Base-by-base conservation (phyloP, 2,329 filamentous ascomycete genomes). In the Fonsecaea pugnacius region DNA sequence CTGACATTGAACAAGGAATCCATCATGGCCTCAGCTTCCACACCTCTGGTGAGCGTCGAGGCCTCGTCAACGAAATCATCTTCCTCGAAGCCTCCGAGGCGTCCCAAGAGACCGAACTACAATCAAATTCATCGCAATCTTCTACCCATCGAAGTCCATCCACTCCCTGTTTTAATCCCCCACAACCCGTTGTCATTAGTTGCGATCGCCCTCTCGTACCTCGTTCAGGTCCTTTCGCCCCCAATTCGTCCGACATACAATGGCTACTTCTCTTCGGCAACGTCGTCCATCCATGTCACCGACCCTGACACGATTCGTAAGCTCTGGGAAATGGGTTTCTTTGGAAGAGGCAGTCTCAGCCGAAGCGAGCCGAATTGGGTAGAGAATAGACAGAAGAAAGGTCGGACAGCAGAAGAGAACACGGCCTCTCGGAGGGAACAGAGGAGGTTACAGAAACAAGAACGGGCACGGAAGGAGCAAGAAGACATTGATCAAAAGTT, bases 291-390 rank as follows among this genome's bases (percentile, higher is more conserved):
- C 16, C 91, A 96, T 74, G 84, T 99, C 62, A 91, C 87, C 18
- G 89, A 97, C 75, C 82, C 87, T 30, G 82, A 83, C 61, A 89
- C 91, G 3, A 89, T 96, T 67, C 84, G 90, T 60, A 91, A 89
- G 1, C 78, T 99, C 27, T 99, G 96, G 95, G 91, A 96, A 77
- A 91, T 96, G 79, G 95, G 95, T 4, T 99, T 99, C 78, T 99
- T 94, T 77, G 96, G 96, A 54, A 97, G 97, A 77, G 95, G 95
- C 51, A 94, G 83, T 71, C 81, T 98, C 64, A 97, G 93, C 79
- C 87, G 96, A 72, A 97, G 93, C 81, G 94, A 99, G 76, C 94
- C 94, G 2, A 95, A 88, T 70, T 99, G 95, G 95, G 77, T 96
- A 57, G 90, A 91, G 69, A 84, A 90, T 67, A 92, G 96, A 77